phyloP scores from a whole-genome alignment of 1,284 basidiomycete genomes.

The Malassezia brasiliensis region DNA sequence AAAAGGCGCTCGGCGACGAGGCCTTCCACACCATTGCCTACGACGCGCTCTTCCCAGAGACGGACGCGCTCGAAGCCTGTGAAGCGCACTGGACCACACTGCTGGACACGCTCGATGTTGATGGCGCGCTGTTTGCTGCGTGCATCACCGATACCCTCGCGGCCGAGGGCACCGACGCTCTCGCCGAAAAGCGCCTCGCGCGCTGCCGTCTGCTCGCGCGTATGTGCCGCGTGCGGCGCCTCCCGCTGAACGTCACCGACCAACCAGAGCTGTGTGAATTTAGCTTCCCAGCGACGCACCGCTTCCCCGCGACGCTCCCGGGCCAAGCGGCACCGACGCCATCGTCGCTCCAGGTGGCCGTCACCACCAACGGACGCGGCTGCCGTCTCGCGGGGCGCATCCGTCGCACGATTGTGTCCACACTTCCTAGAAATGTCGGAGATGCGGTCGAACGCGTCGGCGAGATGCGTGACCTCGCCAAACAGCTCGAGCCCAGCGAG shows the following conservation, averaged over 20 bases:
- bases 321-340: not conserved
- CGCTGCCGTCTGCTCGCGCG: conserved; percentile 22
- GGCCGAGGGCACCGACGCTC: conserved; percentile 20
- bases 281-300: conserved; percentile 75
- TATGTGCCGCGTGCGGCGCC: conserved; percentile 49
- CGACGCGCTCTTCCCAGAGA: conserved; percentile 6
- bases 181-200: not conserved
- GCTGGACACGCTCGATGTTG: conserved; percentile 4
- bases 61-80: not conserved
- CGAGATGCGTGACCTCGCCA: conserved; percentile 60
- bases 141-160: conserved; percentile 46
- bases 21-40: not conserved
- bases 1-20: not conserved
- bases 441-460: conserved; percentile 69
- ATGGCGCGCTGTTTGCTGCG: conserved; percentile 29
- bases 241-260: conserved; percentile 79
- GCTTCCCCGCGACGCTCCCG: conserved; percentile 55
- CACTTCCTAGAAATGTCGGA: conserved; percentile 66
- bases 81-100: not conserved
- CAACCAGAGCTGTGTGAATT: conserved; percentile 78
- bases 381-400: conserved; percentile 75
- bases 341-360: conserved; percentile 69
- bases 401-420: conserved; percentile 68
- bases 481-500: conserved; percentile 34
- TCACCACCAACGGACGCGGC: conserved; percentile 84